phyloP scores from a whole-genome alignment of 495 filamentous ascomycete genomes.

The Oidiodendron maius region DNA sequence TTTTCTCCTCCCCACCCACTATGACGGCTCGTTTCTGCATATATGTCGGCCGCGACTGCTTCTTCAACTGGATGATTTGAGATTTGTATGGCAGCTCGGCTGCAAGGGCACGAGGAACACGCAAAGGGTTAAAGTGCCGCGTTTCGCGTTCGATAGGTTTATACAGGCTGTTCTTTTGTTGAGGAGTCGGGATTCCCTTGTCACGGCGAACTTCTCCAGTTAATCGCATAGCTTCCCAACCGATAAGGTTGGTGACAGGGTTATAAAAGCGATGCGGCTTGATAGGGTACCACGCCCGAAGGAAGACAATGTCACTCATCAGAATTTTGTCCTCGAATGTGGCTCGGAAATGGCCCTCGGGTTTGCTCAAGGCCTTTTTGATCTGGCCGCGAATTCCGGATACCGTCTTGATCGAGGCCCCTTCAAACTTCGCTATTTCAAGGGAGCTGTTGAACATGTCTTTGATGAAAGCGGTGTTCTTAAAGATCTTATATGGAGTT shows the following conservation, averaged over 20 bases:
- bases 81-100: slow-evolving; percentile 87
- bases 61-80: slow-evolving; percentile 77
- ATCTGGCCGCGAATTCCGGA: slow-evolving; percentile 95
- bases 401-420: slow-evolving; percentile 89
- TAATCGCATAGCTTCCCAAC: slow-evolving; percentile 84
- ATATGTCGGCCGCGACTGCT: slow-evolving; percentile 78
- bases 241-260: slow-evolving; percentile 85
- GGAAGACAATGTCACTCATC: slow-evolving; percentile 92
- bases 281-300: slow-evolving; percentile 94
- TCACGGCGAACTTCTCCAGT: slow-evolving; percentile 89
- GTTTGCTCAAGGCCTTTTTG: slow-evolving; percentile 84
- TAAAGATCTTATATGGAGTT: slow-evolving; percentile 93
- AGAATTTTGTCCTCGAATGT: slow-evolving; percentile 98
- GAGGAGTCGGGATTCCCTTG: slow-evolving; percentile 68
- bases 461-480: slow-evolving; percentile 97
- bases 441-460: slow-evolving; percentile 93
- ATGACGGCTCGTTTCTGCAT: slow-evolving; percentile 92
- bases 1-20: slow-evolving; percentile 75
- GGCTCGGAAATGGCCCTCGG: slow-evolving; percentile 90
- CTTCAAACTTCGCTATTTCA: slow-evolving; percentile 97
- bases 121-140: slow-evolving; percentile 90
- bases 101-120: slow-evolving; percentile 78
- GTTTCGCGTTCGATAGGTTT: slow-evolving; percentile 69
- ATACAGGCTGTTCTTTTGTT: slow-evolving; percentile 76
- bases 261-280: slow-evolving; percentile 95